A percentile compares a stretch with the other conserved stretches of the same genome.
phyloP scores from a whole-genome alignment of 2,329 filamentous ascomycete genomes.

The Colletotrichum higginsianum region DNA sequence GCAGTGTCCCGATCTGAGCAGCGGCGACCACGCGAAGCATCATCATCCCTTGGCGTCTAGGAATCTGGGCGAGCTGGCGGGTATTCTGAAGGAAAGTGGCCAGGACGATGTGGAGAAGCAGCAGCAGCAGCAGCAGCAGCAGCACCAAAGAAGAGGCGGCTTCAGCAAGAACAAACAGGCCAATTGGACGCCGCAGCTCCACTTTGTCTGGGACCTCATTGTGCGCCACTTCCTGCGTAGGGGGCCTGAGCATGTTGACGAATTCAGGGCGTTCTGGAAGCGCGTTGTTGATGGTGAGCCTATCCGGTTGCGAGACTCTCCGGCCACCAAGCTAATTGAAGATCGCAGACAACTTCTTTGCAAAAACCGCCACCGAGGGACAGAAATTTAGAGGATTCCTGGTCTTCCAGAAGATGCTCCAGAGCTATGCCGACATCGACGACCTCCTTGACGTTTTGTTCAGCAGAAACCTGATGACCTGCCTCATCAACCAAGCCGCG shows the following conservation, averaged over 20 bases:
- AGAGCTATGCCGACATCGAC: slow-evolving; percentile 57
- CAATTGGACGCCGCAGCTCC: slow-evolving; percentile 84
- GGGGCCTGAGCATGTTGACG: slow-evolving; percentile 55
- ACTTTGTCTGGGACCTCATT: slow-evolving; percentile 90
- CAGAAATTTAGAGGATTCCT: slow-evolving; percentile 95
- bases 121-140: slow-evolving; percentile 43
- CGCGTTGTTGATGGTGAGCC: slow-evolving; percentile 86
- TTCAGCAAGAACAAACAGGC: slow-evolving; percentile 71
- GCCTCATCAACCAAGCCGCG: slow-evolving; percentile 85
- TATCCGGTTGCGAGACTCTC: neutral
- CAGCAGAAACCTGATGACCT: slow-evolving; percentile 85
- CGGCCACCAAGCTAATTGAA: slow-evolving; percentile 45
- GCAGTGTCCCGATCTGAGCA: slow-evolving; percentile 70
- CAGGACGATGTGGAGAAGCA: slow-evolving; percentile 60
- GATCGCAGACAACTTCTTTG: slow-evolving; percentile 82
- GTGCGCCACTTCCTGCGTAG: slow-evolving; percentile 67
- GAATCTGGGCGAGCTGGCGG: slow-evolving; percentile 78
- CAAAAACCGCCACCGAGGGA: slow-evolving; percentile 84
- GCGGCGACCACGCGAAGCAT: slow-evolving; percentile 77
- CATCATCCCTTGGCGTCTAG: slow-evolving; percentile 80
- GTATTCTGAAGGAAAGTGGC: slow-evolving; percentile 83
- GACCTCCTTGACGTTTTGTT: slow-evolving; percentile 75
- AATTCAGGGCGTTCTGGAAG: slow-evolving; percentile 86
- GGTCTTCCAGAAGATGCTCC: slow-evolving; percentile 83
- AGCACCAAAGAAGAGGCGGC: slow-evolving; percentile 30